A percentile compares a stretch with the other conserved stretches of the same genome.
Conservation (phyloP, 2,329 filamentous ascomycete species). For the Fusarium chuoi region DNA sequence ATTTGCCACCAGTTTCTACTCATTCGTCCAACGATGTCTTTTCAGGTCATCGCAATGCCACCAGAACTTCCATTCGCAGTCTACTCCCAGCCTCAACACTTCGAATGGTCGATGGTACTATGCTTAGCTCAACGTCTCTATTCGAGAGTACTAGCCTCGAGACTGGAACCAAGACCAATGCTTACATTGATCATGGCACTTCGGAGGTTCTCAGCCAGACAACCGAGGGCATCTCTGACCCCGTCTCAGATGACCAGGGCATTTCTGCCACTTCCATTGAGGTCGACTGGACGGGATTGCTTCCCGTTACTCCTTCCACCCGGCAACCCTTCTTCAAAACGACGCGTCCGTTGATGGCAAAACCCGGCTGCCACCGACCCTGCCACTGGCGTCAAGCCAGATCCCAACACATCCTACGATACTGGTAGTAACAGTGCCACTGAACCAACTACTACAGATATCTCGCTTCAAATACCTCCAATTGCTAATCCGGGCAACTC, state of each 20-base stretch:
- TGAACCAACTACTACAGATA: background rate
- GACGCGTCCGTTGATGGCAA: background rate
- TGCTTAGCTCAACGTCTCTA: background rate
- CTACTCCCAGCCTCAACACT: background rate
- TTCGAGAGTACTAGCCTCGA: background rate
- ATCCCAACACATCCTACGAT: background rate
- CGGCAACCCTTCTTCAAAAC: background rate
- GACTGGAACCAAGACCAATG: background rate
- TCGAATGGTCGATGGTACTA: background rate
- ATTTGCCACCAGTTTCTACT: background rate
- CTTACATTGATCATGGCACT: background rate
- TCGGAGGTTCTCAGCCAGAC: background rate
- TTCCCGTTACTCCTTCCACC: background rate
- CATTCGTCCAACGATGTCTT: background rate
- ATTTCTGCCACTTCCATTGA: background rate
- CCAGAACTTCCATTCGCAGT: background rate
- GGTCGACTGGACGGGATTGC: background rate
- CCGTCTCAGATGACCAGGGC: background rate
- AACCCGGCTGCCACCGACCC: background rate
- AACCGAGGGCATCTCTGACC: background rate
- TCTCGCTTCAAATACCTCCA: background rate
- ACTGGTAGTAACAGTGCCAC: background rate
- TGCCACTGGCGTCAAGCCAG: background rate
- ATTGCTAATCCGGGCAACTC: background rate
- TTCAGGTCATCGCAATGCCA: background rate